These are phyloP conservation scores for Colletotrichum salicis DNA, from an alignment of 2,329 filamentous ascomycete species.

Conservation along the genomic window DNA sequence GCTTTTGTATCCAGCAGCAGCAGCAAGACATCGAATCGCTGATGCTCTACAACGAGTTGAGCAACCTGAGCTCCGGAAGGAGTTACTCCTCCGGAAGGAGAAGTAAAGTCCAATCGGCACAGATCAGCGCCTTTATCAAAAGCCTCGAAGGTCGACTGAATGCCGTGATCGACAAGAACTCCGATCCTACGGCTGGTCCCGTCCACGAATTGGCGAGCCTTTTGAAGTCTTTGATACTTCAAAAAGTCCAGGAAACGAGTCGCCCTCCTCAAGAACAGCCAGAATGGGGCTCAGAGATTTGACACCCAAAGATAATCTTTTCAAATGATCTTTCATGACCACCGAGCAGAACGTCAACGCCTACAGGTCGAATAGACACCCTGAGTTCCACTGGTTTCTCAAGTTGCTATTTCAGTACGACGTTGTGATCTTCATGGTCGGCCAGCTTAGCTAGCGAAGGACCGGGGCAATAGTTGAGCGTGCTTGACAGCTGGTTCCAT, in stretches of 20 bases:
- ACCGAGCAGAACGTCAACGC: slow-evolving; percentile 58
- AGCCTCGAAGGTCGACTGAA: slow-evolving; percentile 54
- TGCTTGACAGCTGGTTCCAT: slow-evolving; percentile 60
- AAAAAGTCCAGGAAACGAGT: slow-evolving; percentile 60
- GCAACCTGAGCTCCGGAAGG: slow-evolving; percentile 5
- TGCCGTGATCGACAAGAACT: slow-evolving; percentile 58
- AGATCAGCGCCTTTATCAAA: slow-evolving; percentile 54
- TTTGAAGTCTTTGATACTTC: slow-evolving; percentile 57
- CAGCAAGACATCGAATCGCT: slow-evolving; percentile 58
- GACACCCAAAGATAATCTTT: slow-evolving; percentile 62
- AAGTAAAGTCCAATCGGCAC: slow-evolving; percentile 23
- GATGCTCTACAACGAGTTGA: slow-evolving; percentile 41
- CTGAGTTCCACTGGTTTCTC: slow-evolving; percentile 65
- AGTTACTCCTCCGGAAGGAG: slow-evolving; percentile 7
- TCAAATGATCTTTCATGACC: slow-evolving; percentile 62
- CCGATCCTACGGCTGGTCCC: slow-evolving; percentile 62
- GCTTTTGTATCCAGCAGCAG: slow-evolving; percentile 56
- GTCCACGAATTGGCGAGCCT: slow-evolving; percentile 61
- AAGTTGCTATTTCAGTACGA: slow-evolving; percentile 65
- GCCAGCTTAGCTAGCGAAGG: slow-evolving; percentile 61
- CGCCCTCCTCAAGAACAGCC: slow-evolving; percentile 57
- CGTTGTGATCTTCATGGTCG: slow-evolving; percentile 65
- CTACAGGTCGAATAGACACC: slow-evolving; percentile 49
- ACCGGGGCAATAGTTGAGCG: slow-evolving; percentile 62
- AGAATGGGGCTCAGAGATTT: slow-evolving; percentile 61